A percentile compares a stretch with the other conserved stretches of the same genome.
These are phyloP conservation scores for Salix viminalis DNA, from an alignment of 345 rosid species.

Conservation along the genomic window DNA sequence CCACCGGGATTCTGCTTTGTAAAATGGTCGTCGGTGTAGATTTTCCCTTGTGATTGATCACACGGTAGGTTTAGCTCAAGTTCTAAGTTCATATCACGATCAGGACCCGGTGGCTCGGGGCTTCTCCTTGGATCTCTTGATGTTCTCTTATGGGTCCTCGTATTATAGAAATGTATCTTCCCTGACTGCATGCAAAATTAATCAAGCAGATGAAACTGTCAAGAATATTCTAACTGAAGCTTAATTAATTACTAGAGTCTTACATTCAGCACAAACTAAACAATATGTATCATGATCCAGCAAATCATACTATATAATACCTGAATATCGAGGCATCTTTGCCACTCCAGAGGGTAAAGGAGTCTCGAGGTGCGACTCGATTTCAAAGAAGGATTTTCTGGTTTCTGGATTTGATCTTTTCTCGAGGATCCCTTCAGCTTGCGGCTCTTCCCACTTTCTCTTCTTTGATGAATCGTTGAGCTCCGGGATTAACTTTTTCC, in stretches of 20 bases:
- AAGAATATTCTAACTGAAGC: neutral
- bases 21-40: neutral
- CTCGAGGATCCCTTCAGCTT: slow-evolving; percentile 10
- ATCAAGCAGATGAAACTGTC: neutral
- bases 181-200: slow-evolving; percentile 46
- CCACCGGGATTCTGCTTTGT: slow-evolving; percentile 13
- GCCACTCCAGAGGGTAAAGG: slow-evolving; percentile 60
- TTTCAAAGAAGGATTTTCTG: slow-evolving; percentile 28
- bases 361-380: slow-evolving; percentile 46
- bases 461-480: slow-evolving; percentile 41
- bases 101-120: slow-evolving; percentile 23
- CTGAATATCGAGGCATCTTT: slow-evolving; percentile 59
- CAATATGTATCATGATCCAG: neutral
- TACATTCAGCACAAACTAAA: neutral
- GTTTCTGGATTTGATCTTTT: slow-evolving; percentile 25
- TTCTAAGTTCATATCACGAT: slow-evolving; percentile 53
- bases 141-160: slow-evolving; percentile 53
- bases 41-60: slow-evolving; percentile 10
- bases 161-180: slow-evolving; percentile 57
- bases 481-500: slow-evolving; percentile 20
- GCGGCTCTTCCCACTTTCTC: slow-evolving; percentile 44
- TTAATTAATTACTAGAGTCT: too few species aligned
- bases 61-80: slow-evolving; percentile 61
- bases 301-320: slow-evolving; percentile 22
- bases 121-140: slow-evolving; percentile 43